Base-by-base conservation (phyloP, 208 protist genomes). In the Trypanosoma lewisi region DNA sequence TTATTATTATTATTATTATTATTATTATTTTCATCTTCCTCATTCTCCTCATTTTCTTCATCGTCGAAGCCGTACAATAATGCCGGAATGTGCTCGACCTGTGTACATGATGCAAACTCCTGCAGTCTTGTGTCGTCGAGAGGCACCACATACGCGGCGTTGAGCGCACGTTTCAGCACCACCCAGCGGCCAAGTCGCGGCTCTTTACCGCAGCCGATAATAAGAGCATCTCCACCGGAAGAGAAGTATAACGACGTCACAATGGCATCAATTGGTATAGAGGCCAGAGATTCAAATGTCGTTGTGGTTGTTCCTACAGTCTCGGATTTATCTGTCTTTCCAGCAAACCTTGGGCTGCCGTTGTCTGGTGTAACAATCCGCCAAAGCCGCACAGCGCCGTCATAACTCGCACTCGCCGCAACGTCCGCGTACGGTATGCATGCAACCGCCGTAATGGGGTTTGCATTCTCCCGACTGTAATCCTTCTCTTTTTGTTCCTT, bases 371-470 rank as follows among this genome's bases (percentile, higher is more conserved):
- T 74, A 1, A 59, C 63, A 8, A 89, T 54, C 19, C 69, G 77
- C 89, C 91, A 96, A n/a, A 96, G 56, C 2, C 87, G 83, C 57
- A 96, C 86, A 34, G 85, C 70, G 36, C 88, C 91, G 51, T 94
- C 88, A 68, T 91, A 95, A 73, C 88, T 92, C n/a, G 80, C 91
- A 7, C 85, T 86, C 17, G 86, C 88, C 6, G 85, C 72, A 31
- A 95, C 58, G 54, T 96, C 87, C 7, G 84, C 71, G 71, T 95
- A 94, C 41, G 91, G 83, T 31, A 94, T 81, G 0, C 85, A 75
- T 0, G 88, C 91, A 7, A 96, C 75, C 4, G 91, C 84, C 21
- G 83, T 91, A 67, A 96, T 93, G 28, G 85, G 81, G 54, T 96
- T 96, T 4, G 88, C 70, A 21, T 69, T 70, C 37, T 48, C 53